Percentiles rank a stretch among this genome's conserved stretches.
Conservation (phyloP, 2,329 filamentous ascomycete genomes). For the Phaeosphaeriaceae sp. region DNA sequence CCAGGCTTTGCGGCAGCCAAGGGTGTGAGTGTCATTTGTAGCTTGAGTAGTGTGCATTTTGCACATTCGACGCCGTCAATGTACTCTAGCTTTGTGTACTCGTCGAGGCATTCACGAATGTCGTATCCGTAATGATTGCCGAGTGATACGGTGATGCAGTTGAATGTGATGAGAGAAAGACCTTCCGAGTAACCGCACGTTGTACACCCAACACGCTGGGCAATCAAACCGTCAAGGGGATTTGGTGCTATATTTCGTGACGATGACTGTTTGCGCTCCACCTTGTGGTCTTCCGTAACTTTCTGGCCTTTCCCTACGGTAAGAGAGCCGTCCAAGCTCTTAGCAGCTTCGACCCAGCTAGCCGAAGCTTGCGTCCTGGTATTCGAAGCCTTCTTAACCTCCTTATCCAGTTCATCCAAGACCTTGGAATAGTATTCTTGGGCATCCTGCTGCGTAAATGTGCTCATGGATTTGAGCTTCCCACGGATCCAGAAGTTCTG, state of each 20-base stretch:
- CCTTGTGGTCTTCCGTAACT: conserved; percentile 5
- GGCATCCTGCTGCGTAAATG: conserved; percentile 95
- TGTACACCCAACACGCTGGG: conserved; percentile 87
- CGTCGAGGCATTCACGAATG: conserved; percentile 78
- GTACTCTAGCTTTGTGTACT: conserved; percentile 81
- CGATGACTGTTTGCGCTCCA: neutral
- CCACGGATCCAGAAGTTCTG: conserved; percentile 80
- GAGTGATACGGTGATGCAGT: conserved; percentile 86
- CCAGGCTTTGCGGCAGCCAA: conserved; percentile 41
- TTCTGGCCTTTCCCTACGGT: conserved; percentile 7
- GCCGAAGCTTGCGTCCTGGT: conserved; percentile 49
- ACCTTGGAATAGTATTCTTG: conserved; percentile 97
- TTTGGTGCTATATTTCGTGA: conserved; percentile 60
- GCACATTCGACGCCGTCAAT: conserved; percentile 91
- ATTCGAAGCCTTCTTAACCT: conserved; percentile 61
- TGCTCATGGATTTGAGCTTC: conserved; percentile 88
- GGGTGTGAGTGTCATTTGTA: conserved; percentile 50
- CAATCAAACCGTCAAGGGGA: conserved; percentile 84
- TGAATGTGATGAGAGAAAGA: conserved; percentile 89
- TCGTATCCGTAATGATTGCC: conserved; percentile 69
- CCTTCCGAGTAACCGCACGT: conserved; percentile 87
- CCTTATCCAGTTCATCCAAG: conserved; percentile 82
- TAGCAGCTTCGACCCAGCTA: conserved; percentile 40
- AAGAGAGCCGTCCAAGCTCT: conserved; percentile 26
- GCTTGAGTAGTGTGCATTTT: conserved; percentile 79